Base-by-base conservation (phyloP, 2,329 filamentous ascomycete species). In the Fusarium poae region DNA sequence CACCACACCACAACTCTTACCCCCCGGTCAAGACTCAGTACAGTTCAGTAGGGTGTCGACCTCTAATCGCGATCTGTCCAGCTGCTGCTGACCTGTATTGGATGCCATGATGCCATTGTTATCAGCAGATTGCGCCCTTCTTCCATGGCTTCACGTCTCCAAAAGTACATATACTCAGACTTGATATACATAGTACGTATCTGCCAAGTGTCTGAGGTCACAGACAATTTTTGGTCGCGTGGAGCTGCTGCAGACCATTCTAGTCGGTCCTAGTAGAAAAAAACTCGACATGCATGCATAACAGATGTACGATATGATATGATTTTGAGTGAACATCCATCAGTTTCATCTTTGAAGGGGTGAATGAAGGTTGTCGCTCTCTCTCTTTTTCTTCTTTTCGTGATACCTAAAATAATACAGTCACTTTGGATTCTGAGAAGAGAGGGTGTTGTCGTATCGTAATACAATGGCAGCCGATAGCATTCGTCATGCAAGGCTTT, bases 401-500 rank as follows among this genome's bases (percentile, higher is more conserved):
- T 54, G 59, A 58, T 69, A 42, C 49, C 35, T 43, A 30, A 59
- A 27, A 43, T 16, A 42, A 40, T 10, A 18, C 20, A 23, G 40
- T 32, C 42, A 21, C 43, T 46, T 35, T 39, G 35, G 15, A 20
- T 30, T 23, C 20, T 29, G 35, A 45, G 16, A 53, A 42, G 32
- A 60, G 50, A 44, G 62, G 67, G 67, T 60, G 67, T 55, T 55
- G 44, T 57, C 32, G 9, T 52, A 51, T 51, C 18, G 23, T 16
- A 25, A 18, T 34, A 49, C 30, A 50, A 23, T 29, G 34, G 39
- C 35, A 39, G 9, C 30, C 18, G 34, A 57, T 49, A 32, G 30
- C 29, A 51, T 65, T 65, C 42, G 55, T 65, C 54, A 71, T 65
- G 58, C 60, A 59, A 71, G 64, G 65, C 70, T 72, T 52, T 54